Conservation (phyloP, 1,284 basidiomycete genomes). For the Papiliotrema flavescens region DNA sequence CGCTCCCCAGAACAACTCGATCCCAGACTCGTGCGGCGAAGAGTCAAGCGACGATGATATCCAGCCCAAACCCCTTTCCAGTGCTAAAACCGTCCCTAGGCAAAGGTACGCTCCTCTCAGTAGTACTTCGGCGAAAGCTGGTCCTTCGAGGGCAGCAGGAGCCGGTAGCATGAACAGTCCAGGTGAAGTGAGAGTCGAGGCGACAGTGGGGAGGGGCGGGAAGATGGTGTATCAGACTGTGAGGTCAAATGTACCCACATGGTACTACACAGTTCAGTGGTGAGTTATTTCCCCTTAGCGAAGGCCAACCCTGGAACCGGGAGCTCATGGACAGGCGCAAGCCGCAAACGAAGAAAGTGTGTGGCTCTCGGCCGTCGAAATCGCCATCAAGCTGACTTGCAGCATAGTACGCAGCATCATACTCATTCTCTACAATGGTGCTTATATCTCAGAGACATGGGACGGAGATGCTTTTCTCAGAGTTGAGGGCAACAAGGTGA, state of each 20-base stretch:
- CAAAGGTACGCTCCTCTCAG: too few relatives aligned
- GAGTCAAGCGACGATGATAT: slow-evolving; percentile 15
- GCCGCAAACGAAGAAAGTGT: slow-evolving; percentile 47
- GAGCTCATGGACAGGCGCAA: slow-evolving; percentile 39
- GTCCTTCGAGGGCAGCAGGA: not conserved
- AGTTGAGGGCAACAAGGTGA: slow-evolving; percentile 55
- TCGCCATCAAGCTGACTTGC: not conserved
- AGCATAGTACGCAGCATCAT: slow-evolving; percentile 43
- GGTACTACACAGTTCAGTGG: slow-evolving; percentile 46
- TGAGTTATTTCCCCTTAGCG: slow-evolving; percentile 26
- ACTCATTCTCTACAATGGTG: not conserved
- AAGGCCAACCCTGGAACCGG: not conserved
- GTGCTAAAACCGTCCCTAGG: slow-evolving; percentile 9
- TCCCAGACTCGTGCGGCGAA: slow-evolving; percentile 28
- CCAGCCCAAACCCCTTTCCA: slow-evolving; percentile 3
- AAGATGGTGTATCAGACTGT: slow-evolving; percentile 19
- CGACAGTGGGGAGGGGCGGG: slow-evolving; percentile 17
- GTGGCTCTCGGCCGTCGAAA: not conserved
- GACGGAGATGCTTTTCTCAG: slow-evolving; percentile 54
- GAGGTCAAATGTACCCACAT: slow-evolving; percentile 5
- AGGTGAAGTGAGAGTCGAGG: slow-evolving; percentile 4
- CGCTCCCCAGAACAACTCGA: slow-evolving; percentile 10
- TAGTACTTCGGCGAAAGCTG: slow-evolving; percentile 5
- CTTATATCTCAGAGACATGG: slow-evolving; percentile 45
- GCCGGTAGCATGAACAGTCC: not conserved